Evolutionary conservation across 2,329 filamentous ascomycete species (phyloP), one percentile per base, ranked within the genome.

Genomic region (Arthrobotrys sphaeroides): DNA sequence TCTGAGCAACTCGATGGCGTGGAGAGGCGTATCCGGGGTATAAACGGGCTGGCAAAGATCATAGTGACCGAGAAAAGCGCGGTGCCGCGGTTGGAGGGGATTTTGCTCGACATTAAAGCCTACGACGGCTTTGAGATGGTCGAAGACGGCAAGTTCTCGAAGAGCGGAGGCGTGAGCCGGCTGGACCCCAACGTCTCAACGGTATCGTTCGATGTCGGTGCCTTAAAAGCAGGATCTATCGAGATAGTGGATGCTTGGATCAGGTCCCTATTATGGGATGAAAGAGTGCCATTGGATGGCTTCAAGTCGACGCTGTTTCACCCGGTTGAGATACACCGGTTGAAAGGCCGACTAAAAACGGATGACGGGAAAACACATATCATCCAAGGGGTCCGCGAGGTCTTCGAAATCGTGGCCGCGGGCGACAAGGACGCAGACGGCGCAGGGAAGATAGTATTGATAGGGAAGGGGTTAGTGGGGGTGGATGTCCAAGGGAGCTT

Each of bases 161-260:
- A 93, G 72, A 90, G 91, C 67, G 86, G 87, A 6, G 85, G 84
- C 40, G 93, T 93, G 82, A 96, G 92, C 79, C 93, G 97, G 83
- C 85, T 98, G 9, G 95, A 99, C 83, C 90, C 93, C 26, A 90
- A 91, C 0, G 97, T 98, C 70, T 91, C 93, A 5, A 98, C 95
- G 0, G 85, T 93, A 4, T 89, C 91, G 0, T 86, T 98, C 64
- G 84, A 86, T 0, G 84, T 95, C 0, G 89, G 90, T 0, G 80
- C 84, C 0, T 83, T 99, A 24, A 79, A 84, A 0, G 79, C 84
- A 0, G 82, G 83, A 0, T 88, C 91, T 72, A 82, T 97, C 6
- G 80, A 85, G 0, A 84, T 84, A 6, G 85, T 98, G 22, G 94
- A 98, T 82, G 84, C 85, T 38, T 99, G 94, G 92, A 85, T 99